These are phyloP conservation scores for Penstemon eatonii DNA, from an alignment of 257 asterid species.

Conservation along the genomic window DNA sequence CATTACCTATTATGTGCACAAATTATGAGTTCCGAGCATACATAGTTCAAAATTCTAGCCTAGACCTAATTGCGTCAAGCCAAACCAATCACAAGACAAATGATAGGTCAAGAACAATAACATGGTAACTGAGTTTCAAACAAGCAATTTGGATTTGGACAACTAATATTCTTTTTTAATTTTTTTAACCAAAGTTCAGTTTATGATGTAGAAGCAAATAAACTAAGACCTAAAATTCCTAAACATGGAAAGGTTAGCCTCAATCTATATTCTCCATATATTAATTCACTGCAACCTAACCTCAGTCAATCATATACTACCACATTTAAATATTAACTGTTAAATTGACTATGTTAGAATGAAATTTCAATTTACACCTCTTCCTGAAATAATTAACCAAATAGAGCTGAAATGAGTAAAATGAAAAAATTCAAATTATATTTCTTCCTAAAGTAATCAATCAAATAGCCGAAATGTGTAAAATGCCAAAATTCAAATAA, in stretches of 20 bases:
- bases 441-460: no score
- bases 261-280: neutral
- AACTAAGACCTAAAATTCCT: no score
- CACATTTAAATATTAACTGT: neutral
- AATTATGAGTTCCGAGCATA: neutral
- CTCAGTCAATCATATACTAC: neutral
- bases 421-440: no score
- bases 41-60: neutral
- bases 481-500: neutral
- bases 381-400: neutral
- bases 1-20: neutral
- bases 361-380: neutral
- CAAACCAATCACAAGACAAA: neutral
- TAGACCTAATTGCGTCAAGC: neutral
- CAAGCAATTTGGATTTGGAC: no score
- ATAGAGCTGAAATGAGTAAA: neutral
- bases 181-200: no score
- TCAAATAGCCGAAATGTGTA: no score
- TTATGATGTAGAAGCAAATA: no score
- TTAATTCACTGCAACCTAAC: neutral
- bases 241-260: neutral
- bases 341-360: neutral
- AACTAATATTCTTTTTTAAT: no score
- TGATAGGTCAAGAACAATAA: no score
- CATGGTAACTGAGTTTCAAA: no score